Evolutionary conservation across 73 alveolate genomes (phyloP), one percentile per base, ranked within the genome.

Genomic region (Paramecium primaurelia): DNA sequence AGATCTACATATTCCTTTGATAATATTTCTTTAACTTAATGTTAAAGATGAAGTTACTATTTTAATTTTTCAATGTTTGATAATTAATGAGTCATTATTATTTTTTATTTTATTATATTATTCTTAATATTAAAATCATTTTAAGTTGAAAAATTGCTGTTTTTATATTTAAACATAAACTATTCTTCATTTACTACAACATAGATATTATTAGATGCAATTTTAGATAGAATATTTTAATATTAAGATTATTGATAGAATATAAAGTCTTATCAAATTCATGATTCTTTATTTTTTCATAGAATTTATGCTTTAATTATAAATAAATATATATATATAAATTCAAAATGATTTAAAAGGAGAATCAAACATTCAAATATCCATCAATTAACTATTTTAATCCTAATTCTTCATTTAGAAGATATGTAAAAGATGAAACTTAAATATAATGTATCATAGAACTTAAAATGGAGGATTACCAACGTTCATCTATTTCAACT

Each of bases 341-440:
- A 64, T 64, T 64, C 84, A 64, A 64, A 64, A 64, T 64, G 84
- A 64, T 64, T 64, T 64, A 64, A 64, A 25, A 64, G 84, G 49
- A 64, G 49, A 28, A 22, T 64, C 84, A 64, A 64, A 64, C 84
- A 64, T 32, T 64, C 51, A 64, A 64, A 64, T 64, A 64, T 14
- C 47, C 84, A 3, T 32, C 84, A 28, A 64, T 64, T 25, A 32
- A 28, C 84, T 64, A 32, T 34, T 32, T 6, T 4, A 64, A 64
- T 34, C 84, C 84, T 8, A 64, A 64, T 34, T 64, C 84, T 9
- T 64, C 84, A 11, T 64, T 64, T 34, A 28, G 84, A 32, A 64
- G 28, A 64, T 64, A 64, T n/a, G 84, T 64, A 12, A 64, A 64
- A 64, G 84, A 32, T 34, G 84, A 64, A 64, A 64, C 45, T 64